Evolutionary conservation across 192 early-diverging fungal species (phyloP), one percentile per base, ranked within the genome.

Genomic region (Rhizoclosmatium globosum): DNA sequence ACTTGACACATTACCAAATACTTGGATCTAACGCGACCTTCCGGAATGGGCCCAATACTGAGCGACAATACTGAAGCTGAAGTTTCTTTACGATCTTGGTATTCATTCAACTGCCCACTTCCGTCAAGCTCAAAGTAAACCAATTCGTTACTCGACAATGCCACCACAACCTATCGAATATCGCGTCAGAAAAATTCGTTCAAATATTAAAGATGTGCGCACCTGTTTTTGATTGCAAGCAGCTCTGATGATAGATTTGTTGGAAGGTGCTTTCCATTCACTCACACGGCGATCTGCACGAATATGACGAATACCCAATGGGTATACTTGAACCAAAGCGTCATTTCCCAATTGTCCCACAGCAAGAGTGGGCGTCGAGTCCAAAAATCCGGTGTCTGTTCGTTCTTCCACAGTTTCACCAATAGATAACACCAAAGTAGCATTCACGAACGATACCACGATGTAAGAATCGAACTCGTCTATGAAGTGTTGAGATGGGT

Each of bases 81-180:
- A 81, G 94, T 92, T 62, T 92, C 91, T 60, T 93, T 90, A 17
- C 91, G 87, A 19, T 95, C 91, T 58, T 94, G 91, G 76, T 92
- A 93, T 80, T 99, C 97, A 78, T 95, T 95, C 77, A 99, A 83
- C 79, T 93, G 94, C 38, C 90, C 93, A 62, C 76, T 80, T 44
- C 85, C 85, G 83, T 98, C 95, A 59, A 99, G 87, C 85, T 99
- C 97, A 87, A 99, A 97, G 80, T 96, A 98, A 1, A 96, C 91
- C 4, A 95, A 78, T 71, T 95, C 96, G 4, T 93, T 95, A 23
- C 93, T 90, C 2, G 93, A 92, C 21, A 97, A 84, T 3, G 94
- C 93, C 53, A 98, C 92, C 0, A 92, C 89, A 3, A 95, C 93
- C 75, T 96, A 9, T 0, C 3, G 42, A 11, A 17, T 44, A 53